These are phyloP conservation scores for Candida maris DNA, from an alignment of 805 yeast species.

Conservation along the genomic window DNA sequence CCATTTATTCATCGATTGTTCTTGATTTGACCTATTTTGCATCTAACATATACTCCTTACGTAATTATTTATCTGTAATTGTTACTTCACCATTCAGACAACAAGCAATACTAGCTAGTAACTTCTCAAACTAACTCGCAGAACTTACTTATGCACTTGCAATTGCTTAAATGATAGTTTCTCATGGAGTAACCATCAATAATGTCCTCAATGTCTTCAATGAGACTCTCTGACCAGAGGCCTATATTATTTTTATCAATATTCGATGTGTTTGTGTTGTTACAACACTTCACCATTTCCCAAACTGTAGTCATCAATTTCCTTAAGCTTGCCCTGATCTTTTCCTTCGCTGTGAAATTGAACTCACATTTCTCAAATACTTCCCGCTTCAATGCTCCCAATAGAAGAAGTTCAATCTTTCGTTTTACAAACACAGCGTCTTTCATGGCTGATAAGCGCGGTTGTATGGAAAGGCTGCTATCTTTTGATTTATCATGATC, in stretches of 20 bases:
- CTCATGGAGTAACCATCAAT: constrained; percentile 28
- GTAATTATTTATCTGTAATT: too few relatives aligned
- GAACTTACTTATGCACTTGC: constrained; percentile 15
- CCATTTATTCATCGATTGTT: neutral
- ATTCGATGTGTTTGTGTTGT: constrained; percentile 20
- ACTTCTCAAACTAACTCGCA: constrained; percentile 7
- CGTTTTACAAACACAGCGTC: constrained; percentile 35
- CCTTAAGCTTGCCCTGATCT: constrained; percentile 15
- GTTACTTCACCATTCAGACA: too few relatives aligned
- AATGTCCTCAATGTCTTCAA: constrained; percentile 17
- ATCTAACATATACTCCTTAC: too few relatives aligned
- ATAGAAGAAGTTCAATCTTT: constrained; percentile 33
- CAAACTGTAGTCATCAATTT: constrained; percentile 21
- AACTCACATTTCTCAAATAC: constrained; percentile 16
- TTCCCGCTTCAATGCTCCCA: constrained; percentile 18
- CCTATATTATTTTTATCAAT: constrained; percentile 15
- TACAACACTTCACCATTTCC: constrained; percentile 24
- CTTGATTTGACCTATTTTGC: too few relatives aligned
- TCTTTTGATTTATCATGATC: constrained; percentile 12
- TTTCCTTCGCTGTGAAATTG: constrained; percentile 14
- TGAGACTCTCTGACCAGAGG: constrained; percentile 21
- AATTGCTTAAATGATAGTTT: constrained; percentile 25
- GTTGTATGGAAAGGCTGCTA: constrained; percentile 23
- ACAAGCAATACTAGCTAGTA: neutral
- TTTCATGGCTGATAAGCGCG: constrained; percentile 31